These are phyloP conservation scores for Penicillium sp. DNA, from an alignment of 2,329 filamentous ascomycete species.

Conservation along the genomic window DNA sequence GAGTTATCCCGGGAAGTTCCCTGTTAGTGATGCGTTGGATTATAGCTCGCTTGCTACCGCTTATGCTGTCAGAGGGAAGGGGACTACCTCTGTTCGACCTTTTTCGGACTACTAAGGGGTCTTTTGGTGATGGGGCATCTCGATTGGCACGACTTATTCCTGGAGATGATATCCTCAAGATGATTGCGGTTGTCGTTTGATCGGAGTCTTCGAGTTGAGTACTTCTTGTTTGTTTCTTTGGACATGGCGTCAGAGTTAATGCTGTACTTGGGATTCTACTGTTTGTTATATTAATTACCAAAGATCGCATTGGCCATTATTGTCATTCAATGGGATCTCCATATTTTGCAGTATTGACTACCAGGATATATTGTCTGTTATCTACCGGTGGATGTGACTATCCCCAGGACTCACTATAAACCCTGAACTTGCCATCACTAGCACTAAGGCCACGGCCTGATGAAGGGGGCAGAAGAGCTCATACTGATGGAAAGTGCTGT, in stretches of 20 bases:
- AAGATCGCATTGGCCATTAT: neutral
- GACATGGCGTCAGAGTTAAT: neutral
- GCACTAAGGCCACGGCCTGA: neutral
- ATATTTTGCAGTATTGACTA: neutral
- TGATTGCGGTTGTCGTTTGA: neutral
- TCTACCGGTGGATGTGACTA: neutral
- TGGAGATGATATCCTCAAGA: neutral
- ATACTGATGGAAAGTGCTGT: neutral
- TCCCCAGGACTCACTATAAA: neutral
- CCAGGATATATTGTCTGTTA: neutral
- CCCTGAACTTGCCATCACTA: neutral
- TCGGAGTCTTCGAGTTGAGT: neutral
- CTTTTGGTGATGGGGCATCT: too few species aligned
- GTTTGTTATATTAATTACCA: neutral
- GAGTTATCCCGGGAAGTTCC: slow-evolving; percentile 28
- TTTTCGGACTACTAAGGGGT: slow-evolving; percentile 24
- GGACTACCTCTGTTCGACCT: slow-evolving; percentile 23
- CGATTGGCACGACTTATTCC: neutral
- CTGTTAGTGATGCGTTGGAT: slow-evolving; percentile 26
- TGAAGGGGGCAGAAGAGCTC: neutral
- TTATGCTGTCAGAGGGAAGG: slow-evolving; percentile 18
- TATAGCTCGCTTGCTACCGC: slow-evolving; percentile 22
- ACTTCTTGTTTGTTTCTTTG: neutral
- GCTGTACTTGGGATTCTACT: neutral
- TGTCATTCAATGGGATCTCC: neutral